Conservation (phyloP, 176 grass and related monocot species). For the Triticum dicoccoides region DNA sequence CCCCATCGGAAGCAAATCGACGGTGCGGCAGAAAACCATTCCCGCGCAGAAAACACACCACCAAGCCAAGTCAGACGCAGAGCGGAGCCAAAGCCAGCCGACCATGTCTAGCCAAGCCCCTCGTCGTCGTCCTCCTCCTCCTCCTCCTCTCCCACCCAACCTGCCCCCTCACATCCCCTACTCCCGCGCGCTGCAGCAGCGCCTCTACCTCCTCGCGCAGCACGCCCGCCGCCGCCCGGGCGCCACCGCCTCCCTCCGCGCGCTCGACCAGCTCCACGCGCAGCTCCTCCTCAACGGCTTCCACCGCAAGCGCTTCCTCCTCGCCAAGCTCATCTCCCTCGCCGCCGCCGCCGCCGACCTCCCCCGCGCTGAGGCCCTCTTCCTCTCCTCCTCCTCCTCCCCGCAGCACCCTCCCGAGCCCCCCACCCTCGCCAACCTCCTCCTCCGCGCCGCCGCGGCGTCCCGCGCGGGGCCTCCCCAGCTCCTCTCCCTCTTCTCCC, state of each 20-base stretch:
- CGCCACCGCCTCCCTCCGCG: slow-evolving; percentile 15
- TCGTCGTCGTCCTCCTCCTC: background rate
- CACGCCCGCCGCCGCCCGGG: slow-evolving; percentile 22
- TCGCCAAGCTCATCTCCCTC: slow-evolving; percentile 63
- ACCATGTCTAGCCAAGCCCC: slow-evolving; percentile 13
- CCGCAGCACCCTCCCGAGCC: background rate
- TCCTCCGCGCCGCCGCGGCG: slow-evolving; percentile 42
- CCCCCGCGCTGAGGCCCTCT: slow-evolving; percentile 46
- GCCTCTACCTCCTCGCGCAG: slow-evolving; percentile 61
- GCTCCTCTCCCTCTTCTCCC: slow-evolving; percentile 41
- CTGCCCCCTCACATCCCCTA: slow-evolving; percentile 35
- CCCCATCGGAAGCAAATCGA: background rate
- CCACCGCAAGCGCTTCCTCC: slow-evolving; percentile 61
- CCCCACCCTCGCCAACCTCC: slow-evolving; percentile 62
- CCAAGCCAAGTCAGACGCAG: background rate
- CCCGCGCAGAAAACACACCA: background rate
- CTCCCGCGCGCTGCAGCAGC: slow-evolving; percentile 67
- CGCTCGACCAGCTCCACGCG: slow-evolving; percentile 58
- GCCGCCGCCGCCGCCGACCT: slow-evolving; percentile 38
- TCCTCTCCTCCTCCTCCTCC: slow-evolving; percentile 13
- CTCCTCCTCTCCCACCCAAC: background rate
- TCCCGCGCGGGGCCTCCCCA: slow-evolving; percentile 2
- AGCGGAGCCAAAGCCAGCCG: background rate
- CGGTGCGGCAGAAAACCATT: background rate
- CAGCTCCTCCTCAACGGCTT: slow-evolving; percentile 69